Conservation (phyloP, 805 yeast genomes). For the Cyberlindnera subsufficiens region DNA sequence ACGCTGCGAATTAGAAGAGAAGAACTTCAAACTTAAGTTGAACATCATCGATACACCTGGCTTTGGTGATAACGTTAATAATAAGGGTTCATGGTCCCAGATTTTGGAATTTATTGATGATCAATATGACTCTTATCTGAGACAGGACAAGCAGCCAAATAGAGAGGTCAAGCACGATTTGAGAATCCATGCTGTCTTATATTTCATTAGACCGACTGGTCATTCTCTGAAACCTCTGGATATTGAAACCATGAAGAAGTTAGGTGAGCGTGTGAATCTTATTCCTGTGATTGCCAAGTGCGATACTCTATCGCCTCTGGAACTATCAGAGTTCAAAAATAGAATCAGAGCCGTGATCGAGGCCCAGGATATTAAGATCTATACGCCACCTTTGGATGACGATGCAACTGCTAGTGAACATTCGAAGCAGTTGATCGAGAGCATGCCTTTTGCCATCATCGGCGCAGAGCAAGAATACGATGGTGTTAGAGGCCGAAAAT, state of each 20-base stretch:
- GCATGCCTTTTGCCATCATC: constrained; percentile 83
- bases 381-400: constrained; percentile 76
- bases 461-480: constrained; percentile 72
- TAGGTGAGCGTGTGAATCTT: constrained; percentile 75
- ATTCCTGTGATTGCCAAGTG: constrained; percentile 63
- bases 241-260: constrained; percentile 79
- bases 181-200: constrained; percentile 86
- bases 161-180: constrained; percentile 65
- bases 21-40: constrained; percentile 69
- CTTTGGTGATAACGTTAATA: constrained; percentile 86
- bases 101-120: constrained; percentile 85
- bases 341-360: constrained; percentile 79
- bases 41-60: constrained; percentile 92
- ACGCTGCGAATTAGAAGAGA: constrained; percentile 79
- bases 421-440: constrained; percentile 70
- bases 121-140: constrained; percentile 83
- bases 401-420: constrained; percentile 73
- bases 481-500: constrained; percentile 69
- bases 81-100: constrained; percentile 81
- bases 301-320: constrained; percentile 23
- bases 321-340: constrained; percentile 25
- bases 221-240: constrained; percentile 84
- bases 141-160: constrained; percentile 88
- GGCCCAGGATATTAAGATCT: constrained; percentile 76
- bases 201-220: constrained; percentile 88